Evolutionary conservation across 163 green algal genomes (phyloP).

Genomic region (Scenedesmus sp.): DNA sequence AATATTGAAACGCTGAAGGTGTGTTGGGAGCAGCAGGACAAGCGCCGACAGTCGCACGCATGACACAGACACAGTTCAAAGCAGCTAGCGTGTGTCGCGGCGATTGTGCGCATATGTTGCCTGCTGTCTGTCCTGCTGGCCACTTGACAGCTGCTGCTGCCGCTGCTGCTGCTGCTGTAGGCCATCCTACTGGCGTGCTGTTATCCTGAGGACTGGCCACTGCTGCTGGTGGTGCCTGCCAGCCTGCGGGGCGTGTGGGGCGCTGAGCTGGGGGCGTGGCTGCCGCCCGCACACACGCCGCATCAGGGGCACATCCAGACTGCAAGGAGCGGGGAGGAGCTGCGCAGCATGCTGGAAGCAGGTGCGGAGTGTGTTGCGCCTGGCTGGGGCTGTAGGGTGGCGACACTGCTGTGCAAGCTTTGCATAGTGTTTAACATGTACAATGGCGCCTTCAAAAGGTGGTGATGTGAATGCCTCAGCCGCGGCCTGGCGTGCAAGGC

Average conservation of each 20-base stretch:
- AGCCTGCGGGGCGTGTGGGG: slow-evolving; percentile 66
- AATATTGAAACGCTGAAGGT: neutral
- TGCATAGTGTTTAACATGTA: too few species aligned
- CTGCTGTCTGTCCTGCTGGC: neutral
- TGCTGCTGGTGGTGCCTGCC: slow-evolving; percentile 77
- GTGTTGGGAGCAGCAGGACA: too few species aligned
- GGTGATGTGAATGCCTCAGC: too few species aligned
- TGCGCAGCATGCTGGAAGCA: neutral
- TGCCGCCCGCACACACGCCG: slow-evolving; percentile 56
- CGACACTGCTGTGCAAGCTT: too few species aligned
- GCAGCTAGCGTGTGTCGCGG: too few species aligned
- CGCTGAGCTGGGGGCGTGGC: slow-evolving; percentile 66
- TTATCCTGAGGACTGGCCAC: slow-evolving; percentile 73
- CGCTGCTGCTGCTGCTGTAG: slow-evolving; percentile 48
- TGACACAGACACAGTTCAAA: too few species aligned
- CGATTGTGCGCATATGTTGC: neutral
- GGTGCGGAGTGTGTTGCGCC: neutral
- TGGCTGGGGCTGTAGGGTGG: too few species aligned
- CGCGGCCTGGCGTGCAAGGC: too few species aligned
- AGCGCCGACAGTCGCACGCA: too few species aligned
- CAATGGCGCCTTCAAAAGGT: too few species aligned
- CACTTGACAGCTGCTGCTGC: neutral
- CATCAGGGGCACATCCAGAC: slow-evolving; percentile 29
- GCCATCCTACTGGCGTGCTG: slow-evolving; percentile 67
- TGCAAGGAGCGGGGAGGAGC: slow-evolving; percentile 19